Base-by-base conservation (phyloP, 2,329 filamentous ascomycete genomes). In the Penicillium sp. region DNA sequence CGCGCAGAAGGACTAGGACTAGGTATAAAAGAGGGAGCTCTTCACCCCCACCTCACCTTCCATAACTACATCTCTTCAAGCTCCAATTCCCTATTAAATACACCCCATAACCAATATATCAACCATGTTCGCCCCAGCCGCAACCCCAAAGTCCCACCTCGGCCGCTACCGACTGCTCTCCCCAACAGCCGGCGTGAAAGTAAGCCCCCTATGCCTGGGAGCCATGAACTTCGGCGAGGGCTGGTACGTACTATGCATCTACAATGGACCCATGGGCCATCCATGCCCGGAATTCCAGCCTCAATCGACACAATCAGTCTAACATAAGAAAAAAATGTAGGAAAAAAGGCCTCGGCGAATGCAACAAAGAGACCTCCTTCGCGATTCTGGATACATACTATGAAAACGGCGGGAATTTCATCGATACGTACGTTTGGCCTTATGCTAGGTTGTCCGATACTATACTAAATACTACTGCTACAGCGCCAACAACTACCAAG, bases 171-270 rank as follows among this genome's bases (percentile, higher is more conserved):
- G 77, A 16, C 66, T 79, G 13, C 71, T 81, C 5, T 72, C 77
- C 3, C 75, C 77, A 6, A 72, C 71, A 0, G 79, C 77, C 0
- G 75, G 73, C 14, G 70, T 81, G 12, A 73, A 75, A 39, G 78
- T 81, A 13, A 77, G 73, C 19, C 78, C 78, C 29, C 63, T 81
- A 61, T 80, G 77, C 46, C 67, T 80, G 1, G 78, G 77, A 18
- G 71, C 72, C 0, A 80, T 80, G 77, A 80, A 76, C 60, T 78
- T 81, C 56, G 78, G 77, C 13, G 70, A 77, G 30, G 71, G 73
- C 4, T 79, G 77, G 77, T 65, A 46, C 7, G 50, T 46, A 25
- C 5, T 5, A 22, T 22, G 5, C 19, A 22, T 22, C 19, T 22
- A 22, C 19, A 3, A 22, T 22, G 5, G 3, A 3, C 5, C 19